Evolutionary conservation across 2,329 filamentous ascomycete species (phyloP).

Genomic region (Akanthomyces dipterigenus): DNA sequence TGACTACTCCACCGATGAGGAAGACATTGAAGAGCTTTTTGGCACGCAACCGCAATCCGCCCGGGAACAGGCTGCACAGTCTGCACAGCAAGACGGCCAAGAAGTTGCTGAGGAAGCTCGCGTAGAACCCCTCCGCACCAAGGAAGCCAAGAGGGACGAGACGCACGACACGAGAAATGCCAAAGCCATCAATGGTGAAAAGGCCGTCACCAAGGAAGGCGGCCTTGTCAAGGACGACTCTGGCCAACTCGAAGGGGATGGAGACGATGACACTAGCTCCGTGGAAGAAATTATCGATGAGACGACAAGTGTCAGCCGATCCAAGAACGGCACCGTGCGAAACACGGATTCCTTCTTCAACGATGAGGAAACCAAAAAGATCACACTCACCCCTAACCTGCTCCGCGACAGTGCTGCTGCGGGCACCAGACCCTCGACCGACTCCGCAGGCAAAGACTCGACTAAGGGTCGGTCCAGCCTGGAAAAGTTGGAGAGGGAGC

Average conservation of each 20-base stretch:
- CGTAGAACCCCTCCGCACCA: constrained; percentile 8
- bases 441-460: constrained; percentile 36
- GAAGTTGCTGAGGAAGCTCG: constrained; percentile 14
- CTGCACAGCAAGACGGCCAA: constrained; percentile 23
- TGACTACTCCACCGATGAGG: constrained; percentile 77
- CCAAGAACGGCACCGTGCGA: constrained; percentile 77
- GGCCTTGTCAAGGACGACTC: constrained; percentile 1
- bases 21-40: constrained; percentile 41
- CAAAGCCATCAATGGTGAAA: neutral
- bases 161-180: neutral
- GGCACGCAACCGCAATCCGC: constrained; percentile 22
- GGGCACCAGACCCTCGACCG: constrained; percentile 44
- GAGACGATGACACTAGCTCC: constrained; percentile 36
- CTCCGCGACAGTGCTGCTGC: constrained; percentile 69
- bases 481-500: constrained; percentile 56
- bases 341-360: constrained; percentile 98
- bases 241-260: neutral
- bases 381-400: constrained; percentile 88
- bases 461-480: constrained; percentile 58
- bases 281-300: constrained; percentile 61
- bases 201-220: neutral
- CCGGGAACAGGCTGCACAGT: constrained; percentile 16
- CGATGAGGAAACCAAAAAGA: constrained; percentile 94
- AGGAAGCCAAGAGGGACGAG: neutral
- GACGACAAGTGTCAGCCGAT: constrained; percentile 49